Evolutionary conservation across 139 green algal genomes (phyloP).

Genomic region (Ostreobium quekettii): DNA sequence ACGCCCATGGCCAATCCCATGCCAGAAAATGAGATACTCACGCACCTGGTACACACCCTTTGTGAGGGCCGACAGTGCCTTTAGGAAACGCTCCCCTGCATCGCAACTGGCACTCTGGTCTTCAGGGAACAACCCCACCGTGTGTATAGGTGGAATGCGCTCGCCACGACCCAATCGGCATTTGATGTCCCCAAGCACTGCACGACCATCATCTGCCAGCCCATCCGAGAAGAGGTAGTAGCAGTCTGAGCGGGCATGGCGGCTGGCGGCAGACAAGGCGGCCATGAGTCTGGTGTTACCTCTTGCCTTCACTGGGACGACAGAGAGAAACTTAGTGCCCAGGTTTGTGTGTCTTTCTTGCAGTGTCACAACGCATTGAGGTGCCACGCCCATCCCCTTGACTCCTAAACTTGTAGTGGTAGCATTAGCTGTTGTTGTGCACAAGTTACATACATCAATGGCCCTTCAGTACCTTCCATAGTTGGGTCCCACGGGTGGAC

Average conservation of each 20-base stretch:
- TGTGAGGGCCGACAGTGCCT: constrained; percentile 13
- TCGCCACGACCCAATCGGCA: constrained; percentile 11
- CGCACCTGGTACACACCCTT: constrained; percentile 18
- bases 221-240: constrained; percentile 48
- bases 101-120: not conserved
- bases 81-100: not conserved
- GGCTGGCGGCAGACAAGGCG: constrained; percentile 30
- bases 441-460: too few relatives aligned
- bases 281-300: constrained; percentile 32
- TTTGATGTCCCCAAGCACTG: constrained; percentile 33
- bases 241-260: constrained; percentile 35
- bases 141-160: constrained; percentile 39
- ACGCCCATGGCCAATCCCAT: not conserved
- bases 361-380: too few relatives aligned
- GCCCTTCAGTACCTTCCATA: too few relatives aligned
- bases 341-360: too few relatives aligned
- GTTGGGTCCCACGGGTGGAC: too few relatives aligned
- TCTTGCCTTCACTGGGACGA: constrained; percentile 19
- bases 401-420: too few relatives aligned
- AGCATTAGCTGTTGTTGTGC: too few relatives aligned
- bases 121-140: constrained; percentile 25
- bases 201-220: constrained; percentile 35
- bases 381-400: too few relatives aligned
- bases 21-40: not conserved
- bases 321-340: too few relatives aligned